phyloP scores from a whole-genome alignment of 2,329 filamentous ascomycete species.

The Colletotrichum eremochloae region DNA sequence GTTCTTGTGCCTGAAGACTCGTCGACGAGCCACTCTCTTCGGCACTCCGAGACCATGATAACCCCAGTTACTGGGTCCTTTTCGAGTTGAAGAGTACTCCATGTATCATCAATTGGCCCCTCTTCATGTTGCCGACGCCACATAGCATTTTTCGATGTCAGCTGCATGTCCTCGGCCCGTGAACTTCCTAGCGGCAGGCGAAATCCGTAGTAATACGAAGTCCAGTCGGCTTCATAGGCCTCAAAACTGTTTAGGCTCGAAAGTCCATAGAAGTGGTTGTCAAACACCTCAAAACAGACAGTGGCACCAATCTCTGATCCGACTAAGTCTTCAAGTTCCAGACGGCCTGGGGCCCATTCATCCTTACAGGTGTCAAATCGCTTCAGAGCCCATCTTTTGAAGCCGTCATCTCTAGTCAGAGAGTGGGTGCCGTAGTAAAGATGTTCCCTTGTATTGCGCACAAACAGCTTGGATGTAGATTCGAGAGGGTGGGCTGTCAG shows the following conservation, averaged over 20 bases:
- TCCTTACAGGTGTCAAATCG: conserved; percentile 61
- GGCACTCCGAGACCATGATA: too few species aligned
- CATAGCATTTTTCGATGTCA: conserved; percentile 45
- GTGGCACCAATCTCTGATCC: conserved; percentile 76
- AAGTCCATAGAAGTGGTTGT: conserved; percentile 76
- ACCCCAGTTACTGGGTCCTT: too few species aligned
- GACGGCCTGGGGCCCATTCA: conserved; percentile 56
- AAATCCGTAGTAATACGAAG: conserved; percentile 79
- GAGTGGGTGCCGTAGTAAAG: conserved; percentile 77
- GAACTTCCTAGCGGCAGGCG: conserved; percentile 69
- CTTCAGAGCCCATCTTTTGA: conserved; percentile 73
- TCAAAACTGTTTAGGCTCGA: conserved; percentile 75
- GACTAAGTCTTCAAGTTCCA: conserved; percentile 70
- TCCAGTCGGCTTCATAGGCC: conserved; percentile 72
- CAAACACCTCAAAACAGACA: conserved; percentile 79
- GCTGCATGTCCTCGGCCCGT: conserved; percentile 53
- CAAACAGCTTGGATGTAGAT: conserved; percentile 71
- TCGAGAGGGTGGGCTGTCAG: conserved; percentile 57
- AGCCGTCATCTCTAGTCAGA: conserved; percentile 63
- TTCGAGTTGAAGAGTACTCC: too few species aligned
- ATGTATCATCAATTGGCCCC: too few species aligned
- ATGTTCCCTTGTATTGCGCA: conserved; percentile 71
- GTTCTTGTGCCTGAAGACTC: too few species aligned
- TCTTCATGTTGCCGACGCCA: too few species aligned
- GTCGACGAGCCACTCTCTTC: too few species aligned